phyloP scores from a whole-genome alignment of 2,329 filamentous ascomycete genomes.

The Eutypa lata region DNA sequence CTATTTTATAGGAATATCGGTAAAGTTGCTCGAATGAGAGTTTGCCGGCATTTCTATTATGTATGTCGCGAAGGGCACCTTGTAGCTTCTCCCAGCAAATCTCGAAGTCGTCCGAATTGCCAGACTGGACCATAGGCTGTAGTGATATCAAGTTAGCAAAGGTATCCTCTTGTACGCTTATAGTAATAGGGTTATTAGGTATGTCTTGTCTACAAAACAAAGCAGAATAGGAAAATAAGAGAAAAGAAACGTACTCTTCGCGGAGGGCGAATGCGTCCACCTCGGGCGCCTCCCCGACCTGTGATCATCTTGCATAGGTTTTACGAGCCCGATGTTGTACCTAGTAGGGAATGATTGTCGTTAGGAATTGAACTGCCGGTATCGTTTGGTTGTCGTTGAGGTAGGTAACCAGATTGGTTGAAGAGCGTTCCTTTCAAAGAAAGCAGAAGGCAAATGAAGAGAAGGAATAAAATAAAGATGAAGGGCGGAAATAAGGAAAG shows the following conservation, averaged over 20 bases:
- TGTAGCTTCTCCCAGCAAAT: slow-evolving; percentile 75
- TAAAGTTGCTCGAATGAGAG: slow-evolving; percentile 96
- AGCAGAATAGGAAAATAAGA: too few species aligned
- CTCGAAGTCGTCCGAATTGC: slow-evolving; percentile 76
- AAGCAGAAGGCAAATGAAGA: too few species aligned
- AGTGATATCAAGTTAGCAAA: slow-evolving; percentile 7
- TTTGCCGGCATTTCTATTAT: slow-evolving; percentile 83
- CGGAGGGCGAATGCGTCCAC: slow-evolving; percentile 29
- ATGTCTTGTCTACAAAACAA: too few species aligned
- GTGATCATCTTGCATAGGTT: slow-evolving; percentile 27
- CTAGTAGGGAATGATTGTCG: not conserved
- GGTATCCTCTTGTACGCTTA: not conserved
- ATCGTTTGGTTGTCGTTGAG: not conserved
- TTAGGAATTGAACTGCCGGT: not conserved
- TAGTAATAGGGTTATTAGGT: too few species aligned
- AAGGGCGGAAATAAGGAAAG: too few species aligned
- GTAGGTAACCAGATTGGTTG: too few species aligned
- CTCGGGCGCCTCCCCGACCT: slow-evolving; percentile 28
- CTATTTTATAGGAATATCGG: slow-evolving; percentile 89
- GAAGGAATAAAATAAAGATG: too few species aligned
- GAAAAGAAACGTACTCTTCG: slow-evolving; percentile 23
- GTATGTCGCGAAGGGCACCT: slow-evolving; percentile 79
- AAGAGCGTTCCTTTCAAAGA: too few species aligned
- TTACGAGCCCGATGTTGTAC: not conserved
- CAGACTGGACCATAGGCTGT: slow-evolving; percentile 30